phyloP scores from a whole-genome alignment of 495 filamentous ascomycete genomes.

The Achaetomiella virescens region DNA sequence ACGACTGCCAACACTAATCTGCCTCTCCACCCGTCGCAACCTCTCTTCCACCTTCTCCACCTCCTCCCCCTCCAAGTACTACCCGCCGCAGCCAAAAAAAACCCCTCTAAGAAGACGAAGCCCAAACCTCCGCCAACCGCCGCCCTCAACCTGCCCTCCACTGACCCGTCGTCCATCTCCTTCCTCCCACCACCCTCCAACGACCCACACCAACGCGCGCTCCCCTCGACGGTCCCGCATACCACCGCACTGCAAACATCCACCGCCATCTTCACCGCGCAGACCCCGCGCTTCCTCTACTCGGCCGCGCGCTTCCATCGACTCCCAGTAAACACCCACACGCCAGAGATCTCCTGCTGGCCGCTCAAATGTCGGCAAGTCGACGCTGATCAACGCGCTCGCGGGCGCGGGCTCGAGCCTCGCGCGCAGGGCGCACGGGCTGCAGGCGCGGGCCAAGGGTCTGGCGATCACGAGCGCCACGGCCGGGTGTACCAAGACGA shows the following conservation, averaged over 20 bases:
- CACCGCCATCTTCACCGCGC: constrained; percentile 55
- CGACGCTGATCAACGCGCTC: constrained; percentile 77
- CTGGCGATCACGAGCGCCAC: constrained; percentile 62
- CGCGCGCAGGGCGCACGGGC: constrained; percentile 21
- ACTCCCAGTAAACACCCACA: constrained; percentile 46
- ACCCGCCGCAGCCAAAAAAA: background rate
- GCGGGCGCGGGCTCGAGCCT: constrained; percentile 42
- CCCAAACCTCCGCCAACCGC: background rate
- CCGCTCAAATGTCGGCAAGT: constrained; percentile 90
- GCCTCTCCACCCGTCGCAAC: background rate
- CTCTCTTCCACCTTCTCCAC: background rate
- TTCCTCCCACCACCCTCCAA: constrained; percentile 31
- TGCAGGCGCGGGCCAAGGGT: constrained; percentile 12
- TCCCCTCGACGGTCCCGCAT: constrained; percentile 13
- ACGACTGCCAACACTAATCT: background rate
- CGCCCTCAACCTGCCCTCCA: background rate
- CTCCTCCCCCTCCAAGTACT: background rate
- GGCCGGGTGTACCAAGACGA: constrained; percentile 70
- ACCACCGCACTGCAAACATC: constrained; percentile 29
- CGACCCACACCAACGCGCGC: constrained; percentile 23
- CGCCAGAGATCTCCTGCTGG: constrained; percentile 63
- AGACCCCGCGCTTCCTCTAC: constrained; percentile 58
- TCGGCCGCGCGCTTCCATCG: no score
- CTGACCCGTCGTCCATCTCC: constrained; percentile 14
- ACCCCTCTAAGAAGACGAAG: background rate